Conservation (phyloP, 345 rosid species). For the Orychophragmus violaceus region DNA sequence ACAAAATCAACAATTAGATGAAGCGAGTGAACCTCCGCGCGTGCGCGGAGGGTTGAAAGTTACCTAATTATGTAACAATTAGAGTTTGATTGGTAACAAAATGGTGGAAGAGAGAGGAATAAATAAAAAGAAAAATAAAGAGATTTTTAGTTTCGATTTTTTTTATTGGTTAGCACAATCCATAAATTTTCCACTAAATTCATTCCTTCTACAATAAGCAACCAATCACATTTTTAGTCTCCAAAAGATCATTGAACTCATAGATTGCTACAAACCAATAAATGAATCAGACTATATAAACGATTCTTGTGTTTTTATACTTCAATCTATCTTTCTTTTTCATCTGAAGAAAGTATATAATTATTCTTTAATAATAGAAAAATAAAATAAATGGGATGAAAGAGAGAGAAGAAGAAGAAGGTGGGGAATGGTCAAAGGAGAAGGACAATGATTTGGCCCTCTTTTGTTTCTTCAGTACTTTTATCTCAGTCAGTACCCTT, state of each 20-base stretch:
- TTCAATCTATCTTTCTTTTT: not conserved
- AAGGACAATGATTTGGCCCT: slow-evolving; percentile 29
- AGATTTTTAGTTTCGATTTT: too few relatives aligned
- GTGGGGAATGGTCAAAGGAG: slow-evolving; percentile 28
- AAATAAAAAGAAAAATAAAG: too few relatives aligned
- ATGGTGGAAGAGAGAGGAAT: too few relatives aligned
- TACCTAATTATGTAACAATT: too few relatives aligned
- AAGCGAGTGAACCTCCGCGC: too few relatives aligned
- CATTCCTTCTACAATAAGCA: too few relatives aligned
- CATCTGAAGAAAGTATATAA: not conserved
- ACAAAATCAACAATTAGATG: too few relatives aligned
- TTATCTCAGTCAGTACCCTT: slow-evolving; percentile 20
- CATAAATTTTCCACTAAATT: too few relatives aligned
- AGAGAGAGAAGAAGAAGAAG: not conserved
- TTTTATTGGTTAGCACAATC: too few relatives aligned
- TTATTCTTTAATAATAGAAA: not conserved
- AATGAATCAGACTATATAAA: not conserved
- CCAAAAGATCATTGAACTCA: not conserved
- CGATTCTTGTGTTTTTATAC: not conserved
- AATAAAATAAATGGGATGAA: slow-evolving; percentile 4
- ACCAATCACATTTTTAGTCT: too few relatives aligned
- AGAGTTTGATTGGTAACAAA: too few relatives aligned
- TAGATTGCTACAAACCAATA: not conserved
- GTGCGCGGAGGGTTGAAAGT: too few relatives aligned
- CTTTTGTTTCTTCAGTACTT: slow-evolving; percentile 22